Percentiles rank a stretch among this genome's conserved stretches.
Conservation (phyloP, 495 filamentous ascomycete genomes). For the Lichina pygmaea region DNA sequence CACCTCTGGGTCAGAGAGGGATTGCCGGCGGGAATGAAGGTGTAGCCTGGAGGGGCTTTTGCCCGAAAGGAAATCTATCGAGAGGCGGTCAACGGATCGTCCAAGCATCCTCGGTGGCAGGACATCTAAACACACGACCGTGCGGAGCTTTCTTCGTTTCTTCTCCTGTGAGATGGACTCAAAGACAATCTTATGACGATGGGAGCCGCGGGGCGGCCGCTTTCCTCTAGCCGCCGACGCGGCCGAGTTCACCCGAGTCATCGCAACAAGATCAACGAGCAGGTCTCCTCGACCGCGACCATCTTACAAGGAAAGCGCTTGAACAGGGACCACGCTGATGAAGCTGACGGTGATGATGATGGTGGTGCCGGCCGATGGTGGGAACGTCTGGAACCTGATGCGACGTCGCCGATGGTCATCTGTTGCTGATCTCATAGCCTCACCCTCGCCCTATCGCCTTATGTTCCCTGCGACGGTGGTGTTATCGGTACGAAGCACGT, state of each 20-base stretch:
- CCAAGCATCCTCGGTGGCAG: neutral
- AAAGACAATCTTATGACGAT: slow-evolving; percentile 27
- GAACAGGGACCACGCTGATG: too few relatives aligned
- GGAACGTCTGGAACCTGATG: too few relatives aligned
- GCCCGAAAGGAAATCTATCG: slow-evolving; percentile 9
- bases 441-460: too few relatives aligned
- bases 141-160: slow-evolving; percentile 21
- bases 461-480: too few relatives aligned
- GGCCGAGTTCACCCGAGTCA: slow-evolving; percentile 3
- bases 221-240: slow-evolving; percentile 1
- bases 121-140: slow-evolving; percentile 20
- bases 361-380: too few relatives aligned
- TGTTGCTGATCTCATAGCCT: too few relatives aligned
- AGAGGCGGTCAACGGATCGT: too few relatives aligned
- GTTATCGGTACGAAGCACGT: too few relatives aligned
- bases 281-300: too few relatives aligned
- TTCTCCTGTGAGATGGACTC: slow-evolving; percentile 31
- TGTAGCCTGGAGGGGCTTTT: slow-evolving; percentile 43
- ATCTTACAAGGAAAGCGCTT: too few relatives aligned
- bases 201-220: slow-evolving; percentile 14
- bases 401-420: too few relatives aligned
- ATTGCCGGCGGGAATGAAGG: slow-evolving; percentile 61
- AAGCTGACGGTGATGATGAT: too few relatives aligned
- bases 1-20: slow-evolving; percentile 46
- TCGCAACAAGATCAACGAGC: neutral